Base-by-base conservation (phyloP, 305 asterid genomes). In the Rubia peregrina region DNA sequence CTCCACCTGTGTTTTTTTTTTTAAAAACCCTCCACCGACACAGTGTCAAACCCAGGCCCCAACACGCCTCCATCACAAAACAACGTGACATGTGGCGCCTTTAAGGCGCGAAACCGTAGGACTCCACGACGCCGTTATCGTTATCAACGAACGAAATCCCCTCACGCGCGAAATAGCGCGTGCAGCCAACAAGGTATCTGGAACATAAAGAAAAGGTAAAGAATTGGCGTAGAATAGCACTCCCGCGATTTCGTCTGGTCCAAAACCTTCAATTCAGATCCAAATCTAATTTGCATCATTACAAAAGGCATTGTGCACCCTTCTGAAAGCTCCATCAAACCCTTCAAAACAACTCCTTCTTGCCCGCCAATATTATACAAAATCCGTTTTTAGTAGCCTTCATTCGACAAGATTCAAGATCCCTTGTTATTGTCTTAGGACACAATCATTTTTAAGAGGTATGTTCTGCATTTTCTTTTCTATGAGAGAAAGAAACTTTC, bases 301-400 rank as follows among this genome's bases (percentile, higher is more conserved):
- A n/a, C 22, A 43, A 42, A 72, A 69, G 65, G 76, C 76, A 73
- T 62, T 51, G 24, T 66, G 38, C 72, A 22, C 56, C 74, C 68
- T 71, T 71, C 75, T 44, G 87, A 82, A 70, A 82, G 74, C 67
- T 69, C 68, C 82, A 61, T 82, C 79, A 64, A 46, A 83, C 83
- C 87, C 76, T 81, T 56, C 57, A 65, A 69, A 75, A 76, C 61
- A 68, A 51, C 71, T 60, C 77, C 86, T 74, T 67, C 43, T 2
- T 65, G 80, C 81, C 88, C 82, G 69, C 84, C 84, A 48, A 43
- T 48, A 49, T 6, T 19, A 22, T 7, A 56, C 36, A 21, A 43
- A 17, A 38, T 30, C 12, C 12, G 14, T 36, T 16, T 3, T n/a
- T 48, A 67, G 73, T 46, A n/a, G 57, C 49, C 68, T 42, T 68